Evolutionary conservation across 2,329 filamentous ascomycete genomes (phyloP).

Genomic region (Elsinoe australis): DNA sequence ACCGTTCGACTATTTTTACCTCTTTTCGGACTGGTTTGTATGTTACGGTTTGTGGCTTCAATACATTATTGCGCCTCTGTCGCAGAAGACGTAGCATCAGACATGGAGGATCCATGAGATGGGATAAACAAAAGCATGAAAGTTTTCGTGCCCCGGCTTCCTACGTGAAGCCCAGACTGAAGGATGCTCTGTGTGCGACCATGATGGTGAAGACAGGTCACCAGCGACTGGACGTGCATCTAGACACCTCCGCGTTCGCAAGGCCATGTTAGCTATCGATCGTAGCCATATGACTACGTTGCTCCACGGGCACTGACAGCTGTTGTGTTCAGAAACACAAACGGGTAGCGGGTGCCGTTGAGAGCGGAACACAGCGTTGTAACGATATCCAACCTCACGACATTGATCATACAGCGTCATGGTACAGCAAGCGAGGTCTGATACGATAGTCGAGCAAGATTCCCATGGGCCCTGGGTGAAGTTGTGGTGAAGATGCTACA

Average conservation of each 20-base stretch:
- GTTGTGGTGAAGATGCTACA: no score
- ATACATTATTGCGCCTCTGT: conserved; percentile 1
- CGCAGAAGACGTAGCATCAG: neutral
- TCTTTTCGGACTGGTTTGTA: neutral
- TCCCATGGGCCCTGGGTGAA: no score
- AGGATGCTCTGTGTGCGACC: conserved; percentile 3
- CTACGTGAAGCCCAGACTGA: conserved; percentile 3
- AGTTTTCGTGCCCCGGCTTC: neutral
- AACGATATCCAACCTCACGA: conserved; percentile 13
- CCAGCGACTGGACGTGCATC: neutral
- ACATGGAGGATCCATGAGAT: no score
- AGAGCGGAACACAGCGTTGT: conserved; percentile 1
- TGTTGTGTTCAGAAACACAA: conserved; percentile 14
- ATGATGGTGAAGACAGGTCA: neutral
- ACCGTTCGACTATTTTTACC: conserved; percentile 11
- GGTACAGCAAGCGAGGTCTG: no score
- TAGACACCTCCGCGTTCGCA: neutral
- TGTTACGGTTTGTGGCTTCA: conserved; percentile 3
- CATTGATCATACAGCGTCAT: neutral
- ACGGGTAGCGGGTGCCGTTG: neutral
- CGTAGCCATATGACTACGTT: no score
- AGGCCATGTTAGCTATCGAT: no score
- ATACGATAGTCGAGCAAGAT: no score
- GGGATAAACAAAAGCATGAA: no score
- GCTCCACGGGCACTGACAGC: conserved; percentile 6